These are phyloP conservation scores for Pterulicium gracile DNA, from an alignment of 1,284 basidiomycete genomes.

Conservation along the genomic window DNA sequence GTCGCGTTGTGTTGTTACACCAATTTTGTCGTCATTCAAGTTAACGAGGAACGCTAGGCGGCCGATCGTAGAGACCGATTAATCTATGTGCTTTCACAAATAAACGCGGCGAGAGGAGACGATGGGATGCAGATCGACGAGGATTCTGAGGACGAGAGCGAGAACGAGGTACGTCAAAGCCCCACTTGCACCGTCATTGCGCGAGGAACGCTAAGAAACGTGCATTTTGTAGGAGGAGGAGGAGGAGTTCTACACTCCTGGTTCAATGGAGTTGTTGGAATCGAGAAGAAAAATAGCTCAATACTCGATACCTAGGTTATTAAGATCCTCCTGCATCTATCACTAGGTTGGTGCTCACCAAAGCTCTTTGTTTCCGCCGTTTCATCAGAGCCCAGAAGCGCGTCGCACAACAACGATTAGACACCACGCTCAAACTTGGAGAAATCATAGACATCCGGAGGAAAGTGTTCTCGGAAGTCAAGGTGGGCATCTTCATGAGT, in stretches of 20 bases:
- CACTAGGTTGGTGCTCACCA: slow-evolving; percentile 58
- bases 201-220: too few relatives aligned
- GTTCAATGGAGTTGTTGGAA: slow-evolving; percentile 75
- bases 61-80: slow-evolving; percentile 89
- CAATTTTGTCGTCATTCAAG: neutral
- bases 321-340: neutral
- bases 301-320: slow-evolving; percentile 89
- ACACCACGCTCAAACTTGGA: slow-evolving; percentile 83
- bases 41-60: slow-evolving; percentile 33
- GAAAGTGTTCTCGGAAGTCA: slow-evolving; percentile 81
- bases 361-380: slow-evolving; percentile 23
- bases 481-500: slow-evolving; percentile 38
- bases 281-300: slow-evolving; percentile 80
- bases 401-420: slow-evolving; percentile 80
- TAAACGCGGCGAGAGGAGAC: slow-evolving; percentile 69
- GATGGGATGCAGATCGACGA: slow-evolving; percentile 64
- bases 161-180: slow-evolving; percentile 66
- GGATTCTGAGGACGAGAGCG: slow-evolving; percentile 54
- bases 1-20: slow-evolving; percentile 10
- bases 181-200: too few relatives aligned
- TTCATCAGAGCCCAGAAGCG: slow-evolving; percentile 83
- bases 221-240: too few relatives aligned
- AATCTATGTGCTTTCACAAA: slow-evolving; percentile 86
- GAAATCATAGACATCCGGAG: slow-evolving; percentile 87
- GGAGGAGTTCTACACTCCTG: slow-evolving; percentile 96